A percentile compares a stretch with the other conserved stretches of the same genome.
Conservation (phyloP, 306 rosid species). For the Amphicarpaea edgeworthii region DNA sequence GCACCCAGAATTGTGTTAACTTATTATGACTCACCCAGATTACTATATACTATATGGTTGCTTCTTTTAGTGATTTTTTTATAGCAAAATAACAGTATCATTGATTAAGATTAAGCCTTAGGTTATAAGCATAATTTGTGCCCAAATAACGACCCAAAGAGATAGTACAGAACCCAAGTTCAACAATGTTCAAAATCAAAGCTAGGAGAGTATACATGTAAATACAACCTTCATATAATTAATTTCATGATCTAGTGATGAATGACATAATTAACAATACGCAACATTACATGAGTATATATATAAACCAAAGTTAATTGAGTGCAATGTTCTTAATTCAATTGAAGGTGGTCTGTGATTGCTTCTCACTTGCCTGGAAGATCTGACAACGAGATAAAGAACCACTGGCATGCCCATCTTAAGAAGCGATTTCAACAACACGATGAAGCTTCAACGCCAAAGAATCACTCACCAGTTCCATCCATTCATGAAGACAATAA, state of each 20-base stretch:
- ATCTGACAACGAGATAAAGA: constrained; percentile 47
- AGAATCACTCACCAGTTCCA: not conserved
- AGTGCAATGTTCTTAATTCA: not conserved
- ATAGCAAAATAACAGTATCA: too few relatives aligned
- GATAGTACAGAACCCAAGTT: too few relatives aligned
- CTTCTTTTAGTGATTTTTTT: not conserved
- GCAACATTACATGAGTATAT: not conserved
- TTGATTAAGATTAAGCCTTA: too few relatives aligned
- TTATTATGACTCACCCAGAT: too few relatives aligned
- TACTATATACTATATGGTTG: not conserved
- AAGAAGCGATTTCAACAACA: constrained; percentile 27
- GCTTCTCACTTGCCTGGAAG: constrained; percentile 44
- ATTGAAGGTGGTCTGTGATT: constrained; percentile 43
- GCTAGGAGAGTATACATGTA: too few relatives aligned
- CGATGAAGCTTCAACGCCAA: not conserved
- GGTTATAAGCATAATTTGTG: too few relatives aligned
- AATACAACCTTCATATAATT: too few relatives aligned
- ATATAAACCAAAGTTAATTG: not conserved
- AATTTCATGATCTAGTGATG: not conserved
- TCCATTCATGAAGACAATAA: too few relatives aligned
- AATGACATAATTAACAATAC: not conserved
- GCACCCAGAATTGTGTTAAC: too few relatives aligned
- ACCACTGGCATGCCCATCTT: constrained; percentile 33
- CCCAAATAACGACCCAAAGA: too few relatives aligned
- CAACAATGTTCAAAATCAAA: too few relatives aligned